These are phyloP conservation scores for Scedosporium apiospermum DNA, from an alignment of 2,329 filamentous ascomycete genomes.

Conservation along the genomic window DNA sequence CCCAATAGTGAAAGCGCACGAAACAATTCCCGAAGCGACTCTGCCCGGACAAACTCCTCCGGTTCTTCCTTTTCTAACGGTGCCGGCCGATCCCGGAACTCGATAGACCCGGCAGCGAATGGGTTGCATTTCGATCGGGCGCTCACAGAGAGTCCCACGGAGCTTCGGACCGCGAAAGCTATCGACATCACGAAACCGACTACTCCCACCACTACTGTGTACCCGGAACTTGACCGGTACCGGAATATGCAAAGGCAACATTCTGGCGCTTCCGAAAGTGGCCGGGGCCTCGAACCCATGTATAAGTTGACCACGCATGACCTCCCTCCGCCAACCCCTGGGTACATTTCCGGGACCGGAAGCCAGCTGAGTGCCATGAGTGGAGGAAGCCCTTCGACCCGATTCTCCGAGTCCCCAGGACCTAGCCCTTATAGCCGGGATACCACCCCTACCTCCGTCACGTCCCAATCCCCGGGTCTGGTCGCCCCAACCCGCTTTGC, in stretches of 20 bases:
- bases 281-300: conserved; percentile 24
- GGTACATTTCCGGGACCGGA: conserved; percentile 48
- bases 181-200: conserved; percentile 27
- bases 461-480: conserved; percentile 61
- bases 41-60: conserved; percentile 29
- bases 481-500: conserved; percentile 37
- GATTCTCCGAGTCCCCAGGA: conserved; percentile 63
- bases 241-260: conserved; percentile 33
- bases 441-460: conserved; percentile 69
- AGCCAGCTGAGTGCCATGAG: conserved; percentile 51
- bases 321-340: conserved; percentile 55
- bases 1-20: conserved; percentile 24
- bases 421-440: conserved; percentile 65
- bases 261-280: conserved; percentile 13
- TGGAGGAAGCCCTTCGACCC: conserved; percentile 58
- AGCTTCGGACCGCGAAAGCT: conserved; percentile 31
- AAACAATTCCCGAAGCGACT: conserved; percentile 24
- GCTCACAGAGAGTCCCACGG: conserved; percentile 32
- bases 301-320: conserved; percentile 47
- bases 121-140: conserved; percentile 29
- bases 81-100: conserved; percentile 23
- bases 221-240: conserved; percentile 55
- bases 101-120: conserved; percentile 21
- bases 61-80: conserved; percentile 23
- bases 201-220: conserved; percentile 25